These are phyloP conservation scores for Penicillium sp. DNA, from an alignment of 2,329 filamentous ascomycete species.

Conservation along the genomic window DNA sequence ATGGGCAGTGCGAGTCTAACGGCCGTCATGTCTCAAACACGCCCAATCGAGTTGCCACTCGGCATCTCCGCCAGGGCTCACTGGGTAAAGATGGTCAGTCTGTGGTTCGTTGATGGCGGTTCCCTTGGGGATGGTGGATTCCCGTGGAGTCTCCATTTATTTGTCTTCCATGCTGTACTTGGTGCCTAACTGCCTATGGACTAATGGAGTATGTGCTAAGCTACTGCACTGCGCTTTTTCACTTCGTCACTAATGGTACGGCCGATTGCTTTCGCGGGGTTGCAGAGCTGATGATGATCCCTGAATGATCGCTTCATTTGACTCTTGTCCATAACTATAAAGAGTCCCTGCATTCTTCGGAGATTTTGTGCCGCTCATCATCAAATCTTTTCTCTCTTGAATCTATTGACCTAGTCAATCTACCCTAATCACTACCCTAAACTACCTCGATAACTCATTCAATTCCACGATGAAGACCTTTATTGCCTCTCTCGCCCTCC, in stretches of 20 bases:
- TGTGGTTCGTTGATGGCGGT: background rate
- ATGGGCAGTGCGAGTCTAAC: background rate
- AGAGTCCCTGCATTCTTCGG: background rate
- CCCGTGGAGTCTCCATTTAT: background rate
- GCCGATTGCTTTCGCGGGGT: background rate
- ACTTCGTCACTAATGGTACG: background rate
- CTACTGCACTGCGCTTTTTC: background rate
- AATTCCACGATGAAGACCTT: conserved; percentile 29
- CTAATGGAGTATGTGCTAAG: too few relatives aligned
- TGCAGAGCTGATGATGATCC: background rate
- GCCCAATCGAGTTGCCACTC: conserved; percentile 11
- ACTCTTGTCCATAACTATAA: background rate
- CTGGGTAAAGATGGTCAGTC: background rate
- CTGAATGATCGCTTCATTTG: background rate
- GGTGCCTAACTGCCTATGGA: too few relatives aligned
- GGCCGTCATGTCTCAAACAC: conserved; percentile 9
- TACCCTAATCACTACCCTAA: background rate
- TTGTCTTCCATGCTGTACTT: background rate
- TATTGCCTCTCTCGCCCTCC: conserved; percentile 26
- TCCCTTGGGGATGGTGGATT: background rate
- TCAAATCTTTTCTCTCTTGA: background rate
- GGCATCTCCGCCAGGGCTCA: background rate
- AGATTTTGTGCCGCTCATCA: background rate
- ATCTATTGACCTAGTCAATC: background rate
- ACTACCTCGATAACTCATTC: background rate